A percentile compares a stretch with the other conserved stretches of the same genome.
phyloP scores from a whole-genome alignment of 345 rosid species.

The Xanthoceras sorbifolium region DNA sequence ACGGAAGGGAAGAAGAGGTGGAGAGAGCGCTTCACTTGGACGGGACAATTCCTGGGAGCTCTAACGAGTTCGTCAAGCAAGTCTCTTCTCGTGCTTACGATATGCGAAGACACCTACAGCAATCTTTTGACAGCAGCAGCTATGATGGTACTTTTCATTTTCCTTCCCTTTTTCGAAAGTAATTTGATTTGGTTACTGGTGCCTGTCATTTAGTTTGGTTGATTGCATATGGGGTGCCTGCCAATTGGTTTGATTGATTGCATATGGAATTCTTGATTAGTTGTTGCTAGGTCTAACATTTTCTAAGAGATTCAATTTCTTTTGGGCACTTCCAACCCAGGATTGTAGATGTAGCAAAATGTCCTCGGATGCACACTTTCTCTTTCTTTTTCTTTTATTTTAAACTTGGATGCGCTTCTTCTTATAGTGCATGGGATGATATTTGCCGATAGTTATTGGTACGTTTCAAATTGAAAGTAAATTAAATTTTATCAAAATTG shows the following conservation, averaged over 20 bases:
- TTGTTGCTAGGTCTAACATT: not conserved
- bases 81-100: constrained; percentile 97
- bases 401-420: too few relatives aligned
- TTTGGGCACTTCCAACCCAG: too few relatives aligned
- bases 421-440: too few relatives aligned
- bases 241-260: not conserved
- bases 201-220: too few relatives aligned
- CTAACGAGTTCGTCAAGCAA: constrained; percentile 76
- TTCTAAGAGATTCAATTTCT: not conserved
- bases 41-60: constrained; percentile 85
- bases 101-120: constrained; percentile 83
- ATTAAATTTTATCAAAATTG: too few relatives aligned
- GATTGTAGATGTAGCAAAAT: too few relatives aligned
- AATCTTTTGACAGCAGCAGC: constrained; percentile 81
- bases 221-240: too few relatives aligned
- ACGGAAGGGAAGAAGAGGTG: constrained; percentile 54
- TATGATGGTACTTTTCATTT: constrained; percentile 63
- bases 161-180: not conserved
- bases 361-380: too few relatives aligned
- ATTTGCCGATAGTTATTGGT: not conserved
- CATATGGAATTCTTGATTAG: not conserved
- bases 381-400: too few relatives aligned
- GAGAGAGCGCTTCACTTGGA: constrained; percentile 90
- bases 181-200: too few relatives aligned
- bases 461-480: not conserved